Conservation (phyloP, 2,329 filamentous ascomycete species). For the Phialocephala subalpina region DNA sequence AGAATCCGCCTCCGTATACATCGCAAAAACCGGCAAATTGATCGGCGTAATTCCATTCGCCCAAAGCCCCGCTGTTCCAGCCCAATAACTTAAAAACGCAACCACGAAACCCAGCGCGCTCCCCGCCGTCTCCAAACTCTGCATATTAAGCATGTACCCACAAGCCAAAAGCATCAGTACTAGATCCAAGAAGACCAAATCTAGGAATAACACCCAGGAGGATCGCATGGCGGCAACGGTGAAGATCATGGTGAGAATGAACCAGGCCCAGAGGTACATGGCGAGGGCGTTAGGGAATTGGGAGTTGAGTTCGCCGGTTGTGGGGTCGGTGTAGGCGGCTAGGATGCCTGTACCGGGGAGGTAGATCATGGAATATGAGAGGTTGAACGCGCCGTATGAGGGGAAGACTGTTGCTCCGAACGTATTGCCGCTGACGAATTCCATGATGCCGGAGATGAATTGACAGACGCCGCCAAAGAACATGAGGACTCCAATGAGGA, state of each 20-base stretch:
- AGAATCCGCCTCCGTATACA: slow-evolving; percentile 16
- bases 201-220: slow-evolving; percentile 24
- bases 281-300: slow-evolving; percentile 23
- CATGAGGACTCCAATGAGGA: slow-evolving; percentile 47
- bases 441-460: slow-evolving; percentile 26
- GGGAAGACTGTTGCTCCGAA: slow-evolving; percentile 50
- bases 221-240: slow-evolving; percentile 20
- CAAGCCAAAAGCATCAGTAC: slow-evolving; percentile 21
- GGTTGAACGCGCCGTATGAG: slow-evolving; percentile 50
- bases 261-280: slow-evolving; percentile 26
- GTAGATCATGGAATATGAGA: slow-evolving; percentile 50
- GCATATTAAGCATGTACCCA: slow-evolving; percentile 21
- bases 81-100: slow-evolving; percentile 23
- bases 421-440: slow-evolving; percentile 24
- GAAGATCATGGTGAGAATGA: slow-evolving; percentile 21
- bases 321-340: slow-evolving; percentile 46
- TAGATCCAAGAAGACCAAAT: slow-evolving; percentile 20
- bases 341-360: slow-evolving; percentile 48
- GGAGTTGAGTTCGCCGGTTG: slow-evolving; percentile 33
- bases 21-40: slow-evolving; percentile 22
- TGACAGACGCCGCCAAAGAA: slow-evolving; percentile 47
- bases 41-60: slow-evolving; percentile 23
- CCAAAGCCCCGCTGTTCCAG: slow-evolving; percentile 14
- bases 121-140: slow-evolving; percentile 16
- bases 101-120: slow-evolving; percentile 22